Base-by-base conservation (phyloP, 805 yeast genomes). In the Candida tibetensis region DNA sequence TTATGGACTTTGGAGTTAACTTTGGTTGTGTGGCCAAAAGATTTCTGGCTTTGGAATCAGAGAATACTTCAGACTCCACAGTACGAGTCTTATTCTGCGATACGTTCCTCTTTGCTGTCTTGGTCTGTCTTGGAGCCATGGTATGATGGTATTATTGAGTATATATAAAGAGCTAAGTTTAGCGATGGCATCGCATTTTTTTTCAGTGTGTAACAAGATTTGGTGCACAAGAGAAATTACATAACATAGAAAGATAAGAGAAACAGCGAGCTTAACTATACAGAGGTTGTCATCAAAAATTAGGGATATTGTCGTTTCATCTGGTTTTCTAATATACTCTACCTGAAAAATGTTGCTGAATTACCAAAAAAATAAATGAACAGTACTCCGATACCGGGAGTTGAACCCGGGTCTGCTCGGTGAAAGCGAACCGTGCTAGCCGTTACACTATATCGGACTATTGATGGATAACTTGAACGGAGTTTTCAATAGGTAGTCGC, bases 401-500 rank as follows among this genome's bases (percentile, higher is more conserved):
- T 80, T 83, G 85, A 80, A 80, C 85, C 84, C 85, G 82, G 81
- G 78, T 72, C 66, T 79, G 81, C 84, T 76, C 84, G 83, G 84
- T 79, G 84, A 79, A 79, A 79, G 84, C 82, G 82, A 76, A 75
- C 82, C 82, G 79, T 79, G 83, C 77, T 79, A 77, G 79, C 84
- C 84, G 81, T 77, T 79, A 79, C 83, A 79, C 84, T 76, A 79
- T 73, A 78, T 77, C 83, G 84, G 82, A 77, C 26, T 30, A 34
- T 30, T 31, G 30, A 32, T 30, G 22, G 12, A 14, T 4, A 30
- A 21, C 25, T 21, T 21, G 7, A 10, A n/a, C n/a, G n/a, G n/a
- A n/a, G n/a, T n/a, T n/a, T n/a, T n/a, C n/a, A n/a, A n/a, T n/a
- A n/a, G n/a, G n/a, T n/a, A n/a, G n/a, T n/a, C n/a, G n/a, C n/a